Evolutionary conservation across 345 rosid genomes (phyloP), one percentile per base, ranked within the genome.

Genomic region (Noccaea caerulescens): DNA sequence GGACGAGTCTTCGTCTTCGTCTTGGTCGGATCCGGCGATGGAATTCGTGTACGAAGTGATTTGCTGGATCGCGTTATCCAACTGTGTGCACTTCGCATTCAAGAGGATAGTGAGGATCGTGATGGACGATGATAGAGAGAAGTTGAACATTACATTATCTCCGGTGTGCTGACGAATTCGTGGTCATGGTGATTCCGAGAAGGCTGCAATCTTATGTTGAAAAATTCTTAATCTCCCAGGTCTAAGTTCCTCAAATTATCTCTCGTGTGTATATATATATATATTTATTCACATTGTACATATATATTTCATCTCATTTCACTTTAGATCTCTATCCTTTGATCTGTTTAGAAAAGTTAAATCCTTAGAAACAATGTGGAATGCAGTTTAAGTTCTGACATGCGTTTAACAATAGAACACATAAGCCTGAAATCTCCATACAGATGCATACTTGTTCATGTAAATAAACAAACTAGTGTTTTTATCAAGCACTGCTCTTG

Each of bases 31-130:
- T 66, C 81, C 85, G 1, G 96, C 97, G 1, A 82, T 85, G 73
- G 84, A 81, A 37, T 94, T 91, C 13, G 80, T 91, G n/a, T 91
- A 91, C 36, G 99, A 94, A 80, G 99, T 94, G 81, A 75, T 94
- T 34, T 85, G 82, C 47, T 94, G 99, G 99, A 94, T 94, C 8
- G 97, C 90, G 0, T 69, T 94, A 37, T 88, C 99, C 37, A 89
- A 83, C 34, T 94, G 99, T 13, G 83, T 89, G 62, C 97, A 91
- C 58, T 94, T 89, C 16, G 95, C 95, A 0, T 89, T 91, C 70
- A 89, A 88, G 85, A 91, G 81, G 87, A 72, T 84, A 49, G 73
- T 80, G 70, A 82, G 84, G 81, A 78, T 80, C 10, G 63, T 82
- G 23, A 73, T 88, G 0, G 88, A 76, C 63, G 77, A 82, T 18